A percentile compares a stretch with the other conserved stretches of the same genome.
Evolutionary conservation across 2,329 filamentous ascomycete species (phyloP).

Genomic region (Talaromyces atroroseus): DNA sequence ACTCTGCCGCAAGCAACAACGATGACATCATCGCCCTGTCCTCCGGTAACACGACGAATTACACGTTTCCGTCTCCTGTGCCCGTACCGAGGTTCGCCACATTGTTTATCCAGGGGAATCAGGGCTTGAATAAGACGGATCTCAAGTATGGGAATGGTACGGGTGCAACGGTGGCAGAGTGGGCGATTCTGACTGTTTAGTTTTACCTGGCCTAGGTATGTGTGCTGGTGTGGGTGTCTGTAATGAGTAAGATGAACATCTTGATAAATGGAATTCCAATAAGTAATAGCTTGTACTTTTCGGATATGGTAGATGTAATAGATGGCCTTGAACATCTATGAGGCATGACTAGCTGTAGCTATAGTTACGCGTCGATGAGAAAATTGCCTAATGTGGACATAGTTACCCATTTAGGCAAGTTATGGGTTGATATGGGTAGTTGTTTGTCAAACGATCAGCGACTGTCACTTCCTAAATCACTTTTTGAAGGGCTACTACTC

Average conservation of each 20-base stretch:
- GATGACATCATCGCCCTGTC: conserved; percentile 33
- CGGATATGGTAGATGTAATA: no score
- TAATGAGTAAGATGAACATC: neutral
- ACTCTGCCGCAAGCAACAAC: conserved; percentile 25
- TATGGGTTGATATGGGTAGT: no score
- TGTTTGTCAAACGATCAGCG: no score
- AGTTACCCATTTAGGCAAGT: no score
- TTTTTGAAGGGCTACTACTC: no score
- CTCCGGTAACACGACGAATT: conserved; percentile 38
- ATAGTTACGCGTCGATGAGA: no score
- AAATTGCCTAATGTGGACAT: no score
- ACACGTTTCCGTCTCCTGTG: conserved; percentile 30
- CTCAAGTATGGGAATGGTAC: conserved; percentile 30
- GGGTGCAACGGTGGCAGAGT: conserved; percentile 45
- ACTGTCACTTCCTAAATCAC: no score
- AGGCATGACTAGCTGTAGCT: no score
- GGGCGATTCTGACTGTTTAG: conserved; percentile 34
- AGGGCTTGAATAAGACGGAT: conserved; percentile 28
- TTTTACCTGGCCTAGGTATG: neutral
- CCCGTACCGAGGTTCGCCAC: conserved; percentile 38
- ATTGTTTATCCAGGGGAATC: conserved; percentile 41
- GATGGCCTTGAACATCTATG: no score
- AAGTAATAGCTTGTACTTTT: no score
- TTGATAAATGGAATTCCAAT: no score
- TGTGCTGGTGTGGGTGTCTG: neutral